Evolutionary conservation across 495 filamentous ascomycete genomes (phyloP).

Genomic region (Hypoxylon fragiforme): DNA sequence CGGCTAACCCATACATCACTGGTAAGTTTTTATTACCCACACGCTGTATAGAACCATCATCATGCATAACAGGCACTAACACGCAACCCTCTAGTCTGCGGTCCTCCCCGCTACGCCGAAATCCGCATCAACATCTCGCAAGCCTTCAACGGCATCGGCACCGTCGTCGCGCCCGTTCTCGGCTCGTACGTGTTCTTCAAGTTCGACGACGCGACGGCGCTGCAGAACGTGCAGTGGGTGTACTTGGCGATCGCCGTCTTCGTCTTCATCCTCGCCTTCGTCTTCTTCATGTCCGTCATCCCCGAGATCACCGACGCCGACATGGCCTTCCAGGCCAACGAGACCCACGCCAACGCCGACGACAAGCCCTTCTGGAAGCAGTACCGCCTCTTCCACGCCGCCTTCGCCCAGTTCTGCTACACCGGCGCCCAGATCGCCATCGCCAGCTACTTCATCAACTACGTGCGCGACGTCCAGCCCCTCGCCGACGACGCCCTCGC

Average conservation of each 20-base stretch:
- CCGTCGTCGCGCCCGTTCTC: slow-evolving; percentile 64
- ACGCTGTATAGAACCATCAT: too few species aligned
- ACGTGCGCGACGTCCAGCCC: slow-evolving; percentile 38
- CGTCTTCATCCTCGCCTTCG: slow-evolving; percentile 63
- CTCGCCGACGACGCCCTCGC: slow-evolving; percentile 26
- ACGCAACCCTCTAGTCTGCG: slow-evolving; percentile 51
- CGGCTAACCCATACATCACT: slow-evolving; percentile 68
- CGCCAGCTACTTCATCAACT: slow-evolving; percentile 55
- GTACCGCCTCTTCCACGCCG: slow-evolving; percentile 67
- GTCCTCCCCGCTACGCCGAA: slow-evolving; percentile 68
- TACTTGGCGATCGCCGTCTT: slow-evolving; percentile 74
- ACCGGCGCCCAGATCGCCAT: slow-evolving; percentile 69
- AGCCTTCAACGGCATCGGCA: slow-evolving; percentile 69
- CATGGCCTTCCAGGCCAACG: slow-evolving; percentile 59
- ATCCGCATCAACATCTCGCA: slow-evolving; percentile 71
- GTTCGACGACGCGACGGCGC: slow-evolving; percentile 51
- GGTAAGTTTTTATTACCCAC: too few species aligned
- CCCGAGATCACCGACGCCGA: slow-evolving; percentile 77
- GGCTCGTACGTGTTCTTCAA: slow-evolving; percentile 72
- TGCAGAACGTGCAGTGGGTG: slow-evolving; percentile 71
- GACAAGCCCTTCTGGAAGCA: slow-evolving; percentile 62
- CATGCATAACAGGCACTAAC: background rate
- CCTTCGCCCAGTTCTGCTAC: slow-evolving; percentile 72
- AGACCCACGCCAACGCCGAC: slow-evolving; percentile 44
- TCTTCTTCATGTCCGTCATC: slow-evolving; percentile 67